Evolutionary conservation across 805 yeast species (phyloP), one percentile per base, ranked within the genome.

Genomic region (Monosporozyma yasuniensis): DNA sequence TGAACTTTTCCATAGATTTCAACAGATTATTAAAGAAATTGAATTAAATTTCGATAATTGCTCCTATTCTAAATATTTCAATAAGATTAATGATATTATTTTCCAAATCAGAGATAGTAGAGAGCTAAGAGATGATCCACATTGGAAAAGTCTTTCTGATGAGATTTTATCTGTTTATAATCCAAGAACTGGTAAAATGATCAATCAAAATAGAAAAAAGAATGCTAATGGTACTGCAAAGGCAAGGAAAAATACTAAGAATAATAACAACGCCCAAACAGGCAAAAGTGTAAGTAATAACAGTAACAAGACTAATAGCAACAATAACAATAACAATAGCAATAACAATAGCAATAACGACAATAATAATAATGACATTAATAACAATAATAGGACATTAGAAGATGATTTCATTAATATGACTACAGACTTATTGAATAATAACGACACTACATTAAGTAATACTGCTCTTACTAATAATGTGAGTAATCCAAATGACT

Each of bases 1-100:
- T 21, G 70, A 66, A 47, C 44, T 66, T 25, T 66, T 58, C 47
- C 68, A 66, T 48, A 50, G 66, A 28, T 66, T 66, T 42, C 67
- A 63, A 47, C 70, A 65, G 47, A 65, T 64, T 8, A 52, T 66
- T 12, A 64, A 65, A 48, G 70, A 66, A 49, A 47, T 66, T 46
- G 65, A 63, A 45, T 54, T 66, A 42, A 64, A 64, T 49, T 64
- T 55, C 48, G 67, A 63, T 11, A 59, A 57, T 4, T 59, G 64
- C 27, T 65, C 67, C 7, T 64, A 63, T 49, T 50, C 57, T 18
- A 61, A 58, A 47, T 65, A 58, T 53, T 64, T 65, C 51, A 59
- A 56, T 23, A 58, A 57, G 41, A 51, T 65, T 45, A 64, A 61
- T 44, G 63, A 61, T 28, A 59, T 60, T 14, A 47, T 61, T 32